Evolutionary conservation across 345 rosid genomes (phyloP).

Genomic region (Lumnitzera racemosa): DNA sequence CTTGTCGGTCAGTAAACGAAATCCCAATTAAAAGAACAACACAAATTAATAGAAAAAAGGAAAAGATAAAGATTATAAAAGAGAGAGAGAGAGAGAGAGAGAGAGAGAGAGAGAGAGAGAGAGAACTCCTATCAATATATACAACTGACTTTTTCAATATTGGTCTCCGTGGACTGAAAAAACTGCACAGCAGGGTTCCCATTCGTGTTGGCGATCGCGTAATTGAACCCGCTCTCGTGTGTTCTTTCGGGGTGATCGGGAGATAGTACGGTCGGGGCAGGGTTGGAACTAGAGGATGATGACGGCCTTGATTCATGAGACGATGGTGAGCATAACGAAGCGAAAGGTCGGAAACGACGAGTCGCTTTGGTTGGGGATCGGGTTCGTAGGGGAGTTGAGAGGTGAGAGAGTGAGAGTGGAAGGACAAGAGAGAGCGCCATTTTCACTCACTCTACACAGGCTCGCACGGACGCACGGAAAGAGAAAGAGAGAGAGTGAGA

Average conservation of each 20-base stretch:
- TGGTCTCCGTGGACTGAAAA: conserved; percentile 58
- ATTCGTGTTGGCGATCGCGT: conserved; percentile 21
- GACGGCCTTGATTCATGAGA: conserved; percentile 10
- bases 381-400: conserved; percentile 24
- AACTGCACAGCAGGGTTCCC: conserved; percentile 29
- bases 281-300: conserved; percentile 4
- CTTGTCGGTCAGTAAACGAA: too few relatives aligned
- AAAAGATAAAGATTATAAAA: too few relatives aligned
- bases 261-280: conserved; percentile 9
- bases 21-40: too few relatives aligned
- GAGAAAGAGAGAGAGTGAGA: too few relatives aligned
- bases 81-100: not conserved
- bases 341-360: conserved; percentile 10
- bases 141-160: conserved; percentile 56
- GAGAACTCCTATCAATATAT: not conserved
- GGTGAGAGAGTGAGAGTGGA: conserved; percentile 31
- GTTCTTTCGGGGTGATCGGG: conserved; percentile 17
- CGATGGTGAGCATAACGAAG: conserved; percentile 37
- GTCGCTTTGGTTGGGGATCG: conserved; percentile 17
- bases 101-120: not conserved
- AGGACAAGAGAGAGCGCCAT: conserved; percentile 40
- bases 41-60: too few relatives aligned
- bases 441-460: too few relatives aligned
- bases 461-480: too few relatives aligned
- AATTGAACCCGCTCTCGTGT: conserved; percentile 29